Conservation (phyloP, 2,329 filamentous ascomycete species). For the Paraphoma chrysanthemicola region DNA sequence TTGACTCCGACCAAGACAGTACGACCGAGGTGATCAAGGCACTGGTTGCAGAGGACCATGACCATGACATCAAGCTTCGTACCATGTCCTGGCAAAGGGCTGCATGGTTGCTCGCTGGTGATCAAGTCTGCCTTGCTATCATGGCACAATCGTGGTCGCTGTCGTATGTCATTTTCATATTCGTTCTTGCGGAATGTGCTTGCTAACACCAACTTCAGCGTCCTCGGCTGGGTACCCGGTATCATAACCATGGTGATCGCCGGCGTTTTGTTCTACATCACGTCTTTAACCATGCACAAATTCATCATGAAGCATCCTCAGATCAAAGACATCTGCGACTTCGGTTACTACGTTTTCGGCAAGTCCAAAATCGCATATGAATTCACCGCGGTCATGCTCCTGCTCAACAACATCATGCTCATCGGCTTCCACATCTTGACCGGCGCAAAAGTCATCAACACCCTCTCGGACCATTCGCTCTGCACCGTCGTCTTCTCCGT, state of each 20-base stretch:
- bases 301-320: constrained; percentile 90
- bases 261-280: constrained; percentile 81
- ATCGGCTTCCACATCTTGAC: constrained; percentile 66
- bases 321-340: constrained; percentile 89
- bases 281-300: constrained; percentile 69
- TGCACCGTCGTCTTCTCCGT: constrained; percentile 83
- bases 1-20: constrained; percentile 17
- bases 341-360: constrained; percentile 91
- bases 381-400: constrained; percentile 80
- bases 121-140: constrained; percentile 90
- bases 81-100: constrained; percentile 66
- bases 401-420: constrained; percentile 88
- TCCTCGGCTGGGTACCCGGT: constrained; percentile 84
- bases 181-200: neutral
- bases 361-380: constrained; percentile 74
- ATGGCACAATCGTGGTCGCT: constrained; percentile 97
- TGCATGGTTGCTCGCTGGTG: constrained; percentile 85
- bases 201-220: constrained; percentile 28
- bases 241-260: constrained; percentile 83
- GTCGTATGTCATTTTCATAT: constrained; percentile 54
- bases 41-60: constrained; percentile 45
- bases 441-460: constrained; percentile 13
- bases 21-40: constrained; percentile 18
- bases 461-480: constrained; percentile 69
- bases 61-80: constrained; percentile 60